phyloP scores from a whole-genome alignment of 371 early-diverging fungal species.

The Funneliformis caledonium region DNA sequence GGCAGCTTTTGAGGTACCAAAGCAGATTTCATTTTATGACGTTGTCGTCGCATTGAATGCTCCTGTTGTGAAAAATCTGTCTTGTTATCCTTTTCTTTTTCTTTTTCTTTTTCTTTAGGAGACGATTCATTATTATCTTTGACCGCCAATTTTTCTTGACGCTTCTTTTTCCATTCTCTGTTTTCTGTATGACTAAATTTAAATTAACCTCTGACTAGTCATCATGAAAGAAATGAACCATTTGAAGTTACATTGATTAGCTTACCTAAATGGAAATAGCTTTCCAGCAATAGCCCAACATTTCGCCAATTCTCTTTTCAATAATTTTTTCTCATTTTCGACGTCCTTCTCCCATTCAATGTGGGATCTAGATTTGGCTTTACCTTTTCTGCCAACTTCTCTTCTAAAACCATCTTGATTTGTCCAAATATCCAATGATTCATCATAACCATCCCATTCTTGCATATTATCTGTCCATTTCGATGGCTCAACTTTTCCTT shows the following conservation, averaged over 20 bases:
- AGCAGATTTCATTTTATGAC: not conserved
- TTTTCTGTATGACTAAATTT: constrained; percentile 30
- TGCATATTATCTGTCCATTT: constrained; percentile 38
- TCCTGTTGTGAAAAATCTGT: not conserved
- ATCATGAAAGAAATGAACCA: not conserved
- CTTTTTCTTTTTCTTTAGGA: constrained; percentile 4
- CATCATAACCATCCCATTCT: constrained; percentile 39
- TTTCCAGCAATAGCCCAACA: constrained; percentile 23
- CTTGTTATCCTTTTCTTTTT: not conserved
- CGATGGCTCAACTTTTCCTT: not conserved
- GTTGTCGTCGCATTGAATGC: not conserved
- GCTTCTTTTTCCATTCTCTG: constrained; percentile 37
- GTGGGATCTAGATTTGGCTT: constrained; percentile 20
- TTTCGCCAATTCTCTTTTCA: constrained; percentile 35
- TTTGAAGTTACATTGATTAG: not conserved
- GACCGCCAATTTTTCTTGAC: constrained; percentile 2
- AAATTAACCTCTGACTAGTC: not conserved
- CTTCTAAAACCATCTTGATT: constrained; percentile 28
- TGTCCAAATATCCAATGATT: not conserved
- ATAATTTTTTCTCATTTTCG: constrained; percentile 11
- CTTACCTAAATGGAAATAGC: constrained; percentile 38
- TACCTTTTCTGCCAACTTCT: constrained; percentile 36
- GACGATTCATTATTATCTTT: no score
- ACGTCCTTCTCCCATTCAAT: constrained; percentile 16
- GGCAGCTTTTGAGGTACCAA: not conserved